These are phyloP conservation scores for Candida fluviatilis DNA, from an alignment of 805 yeast species.

Conservation along the genomic window DNA sequence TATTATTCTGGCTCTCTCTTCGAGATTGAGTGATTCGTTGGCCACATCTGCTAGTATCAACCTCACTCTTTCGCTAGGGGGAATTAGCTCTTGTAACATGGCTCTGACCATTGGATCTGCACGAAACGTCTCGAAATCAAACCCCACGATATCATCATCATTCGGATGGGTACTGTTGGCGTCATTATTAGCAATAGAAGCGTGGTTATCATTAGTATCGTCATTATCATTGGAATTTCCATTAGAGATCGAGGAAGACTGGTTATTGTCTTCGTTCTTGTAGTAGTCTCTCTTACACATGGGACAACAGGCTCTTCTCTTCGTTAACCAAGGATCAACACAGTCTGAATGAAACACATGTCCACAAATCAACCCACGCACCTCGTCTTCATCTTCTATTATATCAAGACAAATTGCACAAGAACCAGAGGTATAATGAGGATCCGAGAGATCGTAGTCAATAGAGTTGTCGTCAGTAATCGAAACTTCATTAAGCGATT, in stretches of 20 bases:
- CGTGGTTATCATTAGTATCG: conserved; percentile 10
- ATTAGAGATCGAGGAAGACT: background rate
- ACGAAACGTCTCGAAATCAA: conserved; percentile 31
- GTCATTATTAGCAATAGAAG: conserved; percentile 2
- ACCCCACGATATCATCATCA: conserved; percentile 12
- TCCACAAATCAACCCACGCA: conserved; percentile 74
- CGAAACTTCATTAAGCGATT: background rate
- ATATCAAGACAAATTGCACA: conserved; percentile 79
- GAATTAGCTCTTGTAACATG: conserved; percentile 36
- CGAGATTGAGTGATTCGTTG: conserved; percentile 35
- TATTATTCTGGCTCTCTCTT: conserved; percentile 38
- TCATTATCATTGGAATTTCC: conserved; percentile 4
- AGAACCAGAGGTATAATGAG: conserved; percentile 59
- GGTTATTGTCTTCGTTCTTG: conserved; percentile 19
- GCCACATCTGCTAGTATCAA: conserved; percentile 35
- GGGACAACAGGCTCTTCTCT: conserved; percentile 77
- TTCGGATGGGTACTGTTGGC: conserved; percentile 7
- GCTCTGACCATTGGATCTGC: conserved; percentile 33
- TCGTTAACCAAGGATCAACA: conserved; percentile 76
- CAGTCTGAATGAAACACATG: conserved; percentile 81
- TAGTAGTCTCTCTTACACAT: conserved; percentile 71
- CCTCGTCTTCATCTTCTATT: conserved; percentile 56
- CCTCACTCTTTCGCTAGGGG: conserved; percentile 39
- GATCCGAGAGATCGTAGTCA: conserved; percentile 15
- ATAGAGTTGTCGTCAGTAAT: background rate